These are phyloP conservation scores for Barnettozyma hawaiiensis DNA, from an alignment of 1,139 yeast genomes.

Conservation along the genomic window DNA sequence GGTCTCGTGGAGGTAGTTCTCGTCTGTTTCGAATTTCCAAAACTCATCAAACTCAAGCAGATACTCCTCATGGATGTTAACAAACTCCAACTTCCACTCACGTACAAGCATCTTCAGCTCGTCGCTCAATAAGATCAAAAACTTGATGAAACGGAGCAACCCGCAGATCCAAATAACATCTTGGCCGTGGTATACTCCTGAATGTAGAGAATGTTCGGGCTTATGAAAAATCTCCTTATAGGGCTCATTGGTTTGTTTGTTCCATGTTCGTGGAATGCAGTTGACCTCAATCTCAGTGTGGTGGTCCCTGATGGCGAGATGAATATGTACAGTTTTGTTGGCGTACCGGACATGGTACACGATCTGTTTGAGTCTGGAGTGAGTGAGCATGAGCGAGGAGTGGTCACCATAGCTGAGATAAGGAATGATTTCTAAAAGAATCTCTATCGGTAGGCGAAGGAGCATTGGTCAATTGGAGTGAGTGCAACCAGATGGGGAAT, in stretches of 20 bases:
- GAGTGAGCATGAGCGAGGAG: neutral
- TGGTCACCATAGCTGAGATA: conserved; percentile 1
- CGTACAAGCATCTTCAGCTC: conserved; percentile 3
- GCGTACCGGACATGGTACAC: neutral
- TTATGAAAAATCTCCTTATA: neutral
- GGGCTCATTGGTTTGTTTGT: neutral
- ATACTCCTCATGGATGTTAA: neutral
- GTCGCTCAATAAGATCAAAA: conserved; percentile 2
- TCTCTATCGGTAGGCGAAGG: conserved; percentile 2
- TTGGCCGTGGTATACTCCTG: neutral
- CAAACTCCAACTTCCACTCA: neutral
- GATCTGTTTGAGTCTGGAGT: neutral
- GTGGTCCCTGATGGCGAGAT: neutral
- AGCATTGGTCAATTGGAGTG: neutral
- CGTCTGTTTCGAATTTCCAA: neutral
- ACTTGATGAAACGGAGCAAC: conserved; percentile 2
- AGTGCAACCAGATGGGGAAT: too few species aligned
- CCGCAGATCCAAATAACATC: neutral
- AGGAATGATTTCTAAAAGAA: neutral
- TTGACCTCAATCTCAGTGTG: neutral
- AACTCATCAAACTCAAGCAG: conserved; percentile 1
- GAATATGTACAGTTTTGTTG: conserved; percentile 3
- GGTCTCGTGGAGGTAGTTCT: neutral
- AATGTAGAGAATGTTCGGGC: neutral
- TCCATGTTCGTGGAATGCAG: neutral